A percentile compares a stretch with the other conserved stretches of the same genome.
phyloP scores from a whole-genome alignment of 2,329 filamentous ascomycete species.

The Fusarium nygamai region DNA sequence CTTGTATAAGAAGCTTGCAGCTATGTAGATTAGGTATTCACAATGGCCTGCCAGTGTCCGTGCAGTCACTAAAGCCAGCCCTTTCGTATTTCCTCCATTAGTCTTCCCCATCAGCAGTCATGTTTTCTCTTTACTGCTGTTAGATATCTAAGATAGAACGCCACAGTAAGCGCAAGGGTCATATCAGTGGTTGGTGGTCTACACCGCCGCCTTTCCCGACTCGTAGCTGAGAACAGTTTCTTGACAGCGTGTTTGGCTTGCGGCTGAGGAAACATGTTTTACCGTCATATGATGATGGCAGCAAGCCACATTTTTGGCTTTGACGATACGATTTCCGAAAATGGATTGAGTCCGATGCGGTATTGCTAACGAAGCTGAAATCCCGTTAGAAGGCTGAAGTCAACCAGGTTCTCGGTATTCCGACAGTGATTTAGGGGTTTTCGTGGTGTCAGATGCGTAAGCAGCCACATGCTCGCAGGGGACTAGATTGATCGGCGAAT shows the following conservation, averaged over 20 bases:
- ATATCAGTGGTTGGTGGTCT: not conserved
- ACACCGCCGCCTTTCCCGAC: not conserved
- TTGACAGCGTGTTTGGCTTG: not conserved
- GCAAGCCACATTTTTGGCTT: not conserved
- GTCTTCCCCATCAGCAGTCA: not conserved
- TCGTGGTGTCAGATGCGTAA: not conserved
- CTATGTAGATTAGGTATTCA: fast-evolving
- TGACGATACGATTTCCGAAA: not conserved
- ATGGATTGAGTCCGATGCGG: not conserved
- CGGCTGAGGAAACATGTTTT: not conserved
- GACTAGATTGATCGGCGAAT: not conserved
- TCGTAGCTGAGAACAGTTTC: not conserved
- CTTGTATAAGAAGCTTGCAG: not conserved
- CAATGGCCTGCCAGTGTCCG: not conserved
- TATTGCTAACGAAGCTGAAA: not conserved
- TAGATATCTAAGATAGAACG: not conserved
- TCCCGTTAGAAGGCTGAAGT: too few species aligned
- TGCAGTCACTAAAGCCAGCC: too few species aligned
- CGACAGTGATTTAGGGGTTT: not conserved
- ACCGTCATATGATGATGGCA: not conserved
- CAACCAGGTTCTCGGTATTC: not conserved
- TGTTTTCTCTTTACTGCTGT: not conserved
- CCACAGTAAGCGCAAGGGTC: not conserved
- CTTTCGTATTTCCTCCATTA: not conserved
- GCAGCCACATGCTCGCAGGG: not conserved